Percentiles rank a stretch among this genome's conserved stretches.
These are phyloP conservation scores for Hansenula lynferdii DNA, from an alignment of 1,139 yeast genomes.

Conservation along the genomic window DNA sequence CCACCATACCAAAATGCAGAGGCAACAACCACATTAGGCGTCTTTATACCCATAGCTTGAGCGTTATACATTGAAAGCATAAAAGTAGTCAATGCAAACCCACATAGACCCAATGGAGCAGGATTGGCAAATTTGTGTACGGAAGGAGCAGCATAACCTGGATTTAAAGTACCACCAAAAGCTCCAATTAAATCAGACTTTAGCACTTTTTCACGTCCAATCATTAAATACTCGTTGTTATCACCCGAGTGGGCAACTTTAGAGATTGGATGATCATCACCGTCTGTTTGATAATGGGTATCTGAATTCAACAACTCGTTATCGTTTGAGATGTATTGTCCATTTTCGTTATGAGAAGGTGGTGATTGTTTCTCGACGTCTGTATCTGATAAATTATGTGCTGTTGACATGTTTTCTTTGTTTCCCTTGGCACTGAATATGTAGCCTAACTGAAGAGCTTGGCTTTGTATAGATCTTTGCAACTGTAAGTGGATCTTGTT, in stretches of 20 bases:
- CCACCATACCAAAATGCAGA: constrained; percentile 86
- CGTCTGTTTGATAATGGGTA: no score
- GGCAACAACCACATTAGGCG: constrained; percentile 59
- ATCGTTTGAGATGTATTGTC: no score
- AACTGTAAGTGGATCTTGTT: no score
- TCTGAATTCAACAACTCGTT: no score
- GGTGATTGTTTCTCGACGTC: background rate
- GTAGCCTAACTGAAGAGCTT: no score
- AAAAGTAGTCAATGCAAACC: constrained; percentile 65
- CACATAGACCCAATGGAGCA: constrained; percentile 64
- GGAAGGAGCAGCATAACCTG: constrained; percentile 48
- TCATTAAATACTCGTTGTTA: constrained; percentile 54
- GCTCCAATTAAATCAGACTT: constrained; percentile 50
- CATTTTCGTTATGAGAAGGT: background rate
- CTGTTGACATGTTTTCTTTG: no score
- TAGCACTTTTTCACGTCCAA: constrained; percentile 69
- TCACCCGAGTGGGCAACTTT: constrained; percentile 32
- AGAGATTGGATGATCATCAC: constrained; percentile 13
- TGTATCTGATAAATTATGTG: background rate
- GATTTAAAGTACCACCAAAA: constrained; percentile 58
- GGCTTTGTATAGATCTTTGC: no score
- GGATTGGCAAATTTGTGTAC: constrained; percentile 49
- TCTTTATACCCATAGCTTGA: constrained; percentile 42
- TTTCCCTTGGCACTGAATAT: no score
- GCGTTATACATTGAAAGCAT: constrained; percentile 52